A percentile compares a stretch with the other conserved stretches of the same genome.
These are phyloP conservation scores for Chlamydomonas sp. DNA, from an alignment of 139 green algal species.

Conservation along the genomic window DNA sequence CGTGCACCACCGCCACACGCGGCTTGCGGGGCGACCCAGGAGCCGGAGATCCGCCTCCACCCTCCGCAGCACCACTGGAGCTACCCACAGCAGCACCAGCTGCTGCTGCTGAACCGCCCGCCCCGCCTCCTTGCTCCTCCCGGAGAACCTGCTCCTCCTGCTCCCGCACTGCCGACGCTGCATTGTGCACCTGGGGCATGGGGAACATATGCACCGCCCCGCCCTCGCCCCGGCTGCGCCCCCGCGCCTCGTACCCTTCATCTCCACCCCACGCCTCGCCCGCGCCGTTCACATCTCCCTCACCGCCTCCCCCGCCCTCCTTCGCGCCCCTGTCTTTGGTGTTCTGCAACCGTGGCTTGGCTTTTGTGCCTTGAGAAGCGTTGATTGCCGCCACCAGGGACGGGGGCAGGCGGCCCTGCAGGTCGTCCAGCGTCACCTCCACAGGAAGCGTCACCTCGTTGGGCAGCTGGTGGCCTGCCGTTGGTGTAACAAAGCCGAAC, in stretches of 20 bases:
- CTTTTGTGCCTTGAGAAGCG: background rate
- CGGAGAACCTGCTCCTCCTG: background rate
- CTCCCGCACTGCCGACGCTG: background rate
- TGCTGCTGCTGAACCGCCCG: too few relatives aligned
- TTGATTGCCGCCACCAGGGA: background rate
- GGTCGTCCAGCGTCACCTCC: slow-evolving; percentile 26
- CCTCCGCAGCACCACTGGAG: too few relatives aligned
- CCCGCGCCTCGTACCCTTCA: background rate
- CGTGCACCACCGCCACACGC: background rate
- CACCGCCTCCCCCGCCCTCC: too few relatives aligned
- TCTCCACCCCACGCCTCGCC: background rate
- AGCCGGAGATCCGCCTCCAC: too few relatives aligned
- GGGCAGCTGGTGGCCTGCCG: slow-evolving; percentile 9
- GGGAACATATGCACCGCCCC: slow-evolving; percentile 16
- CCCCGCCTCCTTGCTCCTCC: too few relatives aligned
- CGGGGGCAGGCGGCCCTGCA: slow-evolving; percentile 12
- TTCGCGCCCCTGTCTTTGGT: too few relatives aligned
- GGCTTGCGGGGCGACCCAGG: background rate
- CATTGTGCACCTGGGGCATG: slow-evolving; percentile 25
- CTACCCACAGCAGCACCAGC: too few relatives aligned
- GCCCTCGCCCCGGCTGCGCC: background rate
- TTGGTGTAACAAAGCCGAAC: too few relatives aligned
- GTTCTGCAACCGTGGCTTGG: too few relatives aligned
- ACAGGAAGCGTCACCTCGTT: slow-evolving; percentile 14
- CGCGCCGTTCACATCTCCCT: too few relatives aligned